Evolutionary conservation across 1,284 basidiomycete genomes (phyloP), one percentile per base, ranked within the genome.

Genomic region (Ganoderma meredithae): DNA sequence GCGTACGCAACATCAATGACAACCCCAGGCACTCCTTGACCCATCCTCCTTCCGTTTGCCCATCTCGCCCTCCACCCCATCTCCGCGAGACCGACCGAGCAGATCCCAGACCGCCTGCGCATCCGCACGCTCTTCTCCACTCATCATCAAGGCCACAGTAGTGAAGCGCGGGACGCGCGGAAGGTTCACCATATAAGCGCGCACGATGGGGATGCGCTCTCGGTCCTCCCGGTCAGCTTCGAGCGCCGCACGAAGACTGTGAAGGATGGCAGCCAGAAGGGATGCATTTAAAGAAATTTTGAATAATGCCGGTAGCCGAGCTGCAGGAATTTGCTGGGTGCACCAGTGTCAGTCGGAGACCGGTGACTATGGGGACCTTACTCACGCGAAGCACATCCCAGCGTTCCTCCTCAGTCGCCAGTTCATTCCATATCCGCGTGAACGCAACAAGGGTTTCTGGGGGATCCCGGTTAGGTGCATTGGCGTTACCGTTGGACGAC

Each of bases 201-300:
- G 78, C 19, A 84, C 79, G n/a, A 69, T 70, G 2, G 59, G 73
- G 62, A n/a, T 73, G 61, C 39, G 73, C 39, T 70, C 70, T 31
- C 27, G 62, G 66, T 66, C 58, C 33, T 71, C 60, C 67, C 44
- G 72, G 44, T 64, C 62, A 1, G 67, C 44, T 22, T 74, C 71
- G 59, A 88, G 75, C 0, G 84, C 76, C 0, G 75, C 73, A 17
- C 76, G 76, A 66, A 91, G 85, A 7, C 83, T 84, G 47, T 82
- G 78, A 15, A 93, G 78, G 27, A 93, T 82, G 1, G 86, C 84
- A 3, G 81, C 81, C 9, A 94, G 83, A 19, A 90, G 74, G 0
- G 82, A 75, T 0, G 92, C 85, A 59, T 92, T 91, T 36, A 94
- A 82, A 0, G 90, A 90, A 0, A 82, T 86, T 73, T 90, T 85